Evolutionary conservation across 306 rosid genomes (phyloP).

Genomic region (Trifolium pratense): DNA sequence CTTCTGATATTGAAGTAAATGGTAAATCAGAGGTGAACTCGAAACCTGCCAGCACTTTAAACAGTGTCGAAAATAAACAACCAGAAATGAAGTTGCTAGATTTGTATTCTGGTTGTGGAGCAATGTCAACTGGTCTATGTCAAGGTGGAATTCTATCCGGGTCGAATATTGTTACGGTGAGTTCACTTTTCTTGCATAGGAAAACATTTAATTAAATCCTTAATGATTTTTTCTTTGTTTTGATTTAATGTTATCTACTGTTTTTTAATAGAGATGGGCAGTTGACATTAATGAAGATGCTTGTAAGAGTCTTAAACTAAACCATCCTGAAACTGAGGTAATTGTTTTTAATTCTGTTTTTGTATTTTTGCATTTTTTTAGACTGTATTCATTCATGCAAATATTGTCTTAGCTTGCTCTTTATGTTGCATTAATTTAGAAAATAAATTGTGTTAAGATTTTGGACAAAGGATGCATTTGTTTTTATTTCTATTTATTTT

Average conservation of each 20-base stretch:
- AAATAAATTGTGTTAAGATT: too few species aligned
- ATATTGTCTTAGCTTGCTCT: neutral
- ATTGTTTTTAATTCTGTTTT: neutral
- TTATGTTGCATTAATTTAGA: neutral
- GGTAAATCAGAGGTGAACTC: slow-evolving; percentile 47
- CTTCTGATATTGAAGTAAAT: slow-evolving; percentile 54
- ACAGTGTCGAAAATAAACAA: slow-evolving; percentile 5
- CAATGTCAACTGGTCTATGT: slow-evolving; percentile 90
- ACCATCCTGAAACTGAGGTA: slow-evolving; percentile 85
- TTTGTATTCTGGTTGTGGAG: slow-evolving; percentile 89
- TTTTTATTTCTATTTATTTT: too few species aligned
- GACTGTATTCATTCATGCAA: neutral
- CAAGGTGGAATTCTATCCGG: slow-evolving; percentile 66
- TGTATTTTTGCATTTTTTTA: neutral
- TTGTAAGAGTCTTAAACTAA: slow-evolving; percentile 61
- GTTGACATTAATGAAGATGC: slow-evolving; percentile 72
- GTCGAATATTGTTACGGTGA: slow-evolving; percentile 75
- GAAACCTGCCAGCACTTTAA: slow-evolving; percentile 5
- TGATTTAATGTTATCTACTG: neutral
- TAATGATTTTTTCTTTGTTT: neutral
- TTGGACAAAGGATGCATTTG: too few species aligned
- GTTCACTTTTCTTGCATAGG: slow-evolving; percentile 12
- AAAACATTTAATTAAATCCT: neutral
- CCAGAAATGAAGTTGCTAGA: slow-evolving; percentile 61
- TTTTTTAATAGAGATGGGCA: slow-evolving; percentile 75